Percentiles rank a stretch among this genome's conserved stretches.
Conservation (phyloP, 2,329 filamentous ascomycete genomes). For the Fusarium sp. region DNA sequence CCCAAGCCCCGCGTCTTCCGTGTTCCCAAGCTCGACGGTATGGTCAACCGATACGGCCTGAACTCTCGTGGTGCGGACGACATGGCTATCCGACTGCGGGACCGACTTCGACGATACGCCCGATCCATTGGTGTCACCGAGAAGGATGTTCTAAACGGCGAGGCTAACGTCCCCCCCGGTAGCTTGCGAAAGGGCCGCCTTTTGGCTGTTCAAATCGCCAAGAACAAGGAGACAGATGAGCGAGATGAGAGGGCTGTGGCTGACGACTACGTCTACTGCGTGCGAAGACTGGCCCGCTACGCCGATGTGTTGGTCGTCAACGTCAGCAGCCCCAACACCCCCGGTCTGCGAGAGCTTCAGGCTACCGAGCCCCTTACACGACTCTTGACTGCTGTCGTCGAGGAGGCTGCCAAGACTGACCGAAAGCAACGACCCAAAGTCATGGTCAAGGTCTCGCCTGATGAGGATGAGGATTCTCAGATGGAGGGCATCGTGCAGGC, state of each 20-base stretch:
- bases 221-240: slow-evolving; percentile 94
- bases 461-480: slow-evolving; percentile 88
- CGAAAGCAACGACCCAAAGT: slow-evolving; percentile 76
- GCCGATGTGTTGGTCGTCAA: slow-evolving; percentile 98
- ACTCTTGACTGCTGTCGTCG: slow-evolving; percentile 85
- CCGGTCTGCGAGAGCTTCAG: slow-evolving; percentile 88
- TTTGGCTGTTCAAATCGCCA: slow-evolving; percentile 92
- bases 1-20: slow-evolving; percentile 89
- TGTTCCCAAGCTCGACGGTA: slow-evolving; percentile 81
- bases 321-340: slow-evolving; percentile 96
- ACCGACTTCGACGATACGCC: slow-evolving; percentile 83
- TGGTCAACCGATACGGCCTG: slow-evolving; percentile 96
- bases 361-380: slow-evolving; percentile 83
- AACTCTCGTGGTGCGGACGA: slow-evolving; percentile 92
- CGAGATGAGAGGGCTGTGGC: slow-evolving; percentile 84
- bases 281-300: slow-evolving; percentile 83
- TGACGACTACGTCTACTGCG: slow-evolving; percentile 89
- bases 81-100: slow-evolving; percentile 82
- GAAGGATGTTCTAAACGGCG: slow-evolving; percentile 79
- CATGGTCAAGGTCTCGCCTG: slow-evolving; percentile 98
- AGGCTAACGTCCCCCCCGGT: slow-evolving; percentile 83
- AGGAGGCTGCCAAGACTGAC: slow-evolving; percentile 76
- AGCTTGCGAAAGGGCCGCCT: slow-evolving; percentile 80
- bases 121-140: slow-evolving; percentile 77
- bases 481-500: slow-evolving; percentile 90